These are phyloP conservation scores for Boletellus ananiceps DNA, from an alignment of 768 basidiomycete species.

Conservation along the genomic window DNA sequence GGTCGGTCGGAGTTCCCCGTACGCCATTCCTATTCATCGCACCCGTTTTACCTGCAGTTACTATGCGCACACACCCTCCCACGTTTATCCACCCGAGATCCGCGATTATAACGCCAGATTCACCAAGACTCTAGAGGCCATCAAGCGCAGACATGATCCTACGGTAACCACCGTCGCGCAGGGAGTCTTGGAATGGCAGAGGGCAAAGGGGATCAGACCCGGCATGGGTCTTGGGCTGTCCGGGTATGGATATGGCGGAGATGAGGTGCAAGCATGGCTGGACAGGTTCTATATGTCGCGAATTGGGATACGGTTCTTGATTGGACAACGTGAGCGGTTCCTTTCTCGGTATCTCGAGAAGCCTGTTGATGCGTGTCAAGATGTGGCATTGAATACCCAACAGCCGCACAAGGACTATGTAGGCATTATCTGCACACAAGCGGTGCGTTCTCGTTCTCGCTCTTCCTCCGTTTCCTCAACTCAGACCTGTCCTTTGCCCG, in stretches of 20 bases:
- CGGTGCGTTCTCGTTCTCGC: constrained; percentile 45
- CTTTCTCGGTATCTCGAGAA: neutral
- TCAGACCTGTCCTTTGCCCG: neutral
- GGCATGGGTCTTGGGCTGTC: constrained; percentile 27
- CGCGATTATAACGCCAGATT: constrained; percentile 91
- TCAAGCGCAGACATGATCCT: constrained; percentile 94
- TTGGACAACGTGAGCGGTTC: constrained; percentile 78
- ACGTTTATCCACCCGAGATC: constrained; percentile 87
- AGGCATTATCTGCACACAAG: constrained; percentile 93
- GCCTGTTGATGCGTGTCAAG: constrained; percentile 37
- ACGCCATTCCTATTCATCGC: constrained; percentile 1
- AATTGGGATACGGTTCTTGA: constrained; percentile 93
- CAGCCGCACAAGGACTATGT: constrained; percentile 90
- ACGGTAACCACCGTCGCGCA: constrained; percentile 97
- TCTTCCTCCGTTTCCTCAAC: neutral
- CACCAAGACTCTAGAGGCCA: constrained; percentile 78
- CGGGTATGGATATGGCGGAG: constrained; percentile 57
- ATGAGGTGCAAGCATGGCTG: constrained; percentile 92
- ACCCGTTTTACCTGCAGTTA: constrained; percentile 48
- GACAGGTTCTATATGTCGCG: constrained; percentile 97
- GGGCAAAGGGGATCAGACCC: constrained; percentile 33
- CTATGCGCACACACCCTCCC: constrained; percentile 69
- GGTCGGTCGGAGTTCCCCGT: constrained; percentile 40
- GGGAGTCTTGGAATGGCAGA: constrained; percentile 96
- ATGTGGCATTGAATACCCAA: constrained; percentile 91